Conservation (phyloP, 495 filamentous ascomycete genomes). For the Penicillium odoratum region DNA sequence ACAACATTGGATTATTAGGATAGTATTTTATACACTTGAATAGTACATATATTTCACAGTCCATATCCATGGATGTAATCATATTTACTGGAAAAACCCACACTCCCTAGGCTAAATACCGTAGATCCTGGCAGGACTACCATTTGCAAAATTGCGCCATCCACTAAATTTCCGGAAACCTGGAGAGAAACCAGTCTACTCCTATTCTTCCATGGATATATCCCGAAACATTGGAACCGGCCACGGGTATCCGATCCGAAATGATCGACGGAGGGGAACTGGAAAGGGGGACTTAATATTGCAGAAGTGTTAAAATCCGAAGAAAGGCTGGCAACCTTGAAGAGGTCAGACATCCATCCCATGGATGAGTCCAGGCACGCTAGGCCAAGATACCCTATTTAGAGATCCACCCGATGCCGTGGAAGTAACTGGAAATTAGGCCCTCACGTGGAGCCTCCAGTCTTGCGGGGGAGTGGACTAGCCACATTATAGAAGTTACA, state of each 20-base stretch:
- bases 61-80: background rate
- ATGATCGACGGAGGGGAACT: slow-evolving; percentile 15
- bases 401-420: slow-evolving; percentile 13
- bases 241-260: slow-evolving; percentile 7
- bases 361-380: slow-evolving; percentile 9
- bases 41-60: background rate
- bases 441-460: background rate
- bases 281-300: background rate
- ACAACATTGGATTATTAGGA: too few species aligned
- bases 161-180: background rate
- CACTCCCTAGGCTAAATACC: background rate
- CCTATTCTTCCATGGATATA: background rate
- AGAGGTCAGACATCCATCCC: background rate
- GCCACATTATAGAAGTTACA: background rate
- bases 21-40: background rate
- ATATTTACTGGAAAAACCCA: background rate
- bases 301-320: background rate
- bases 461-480: background rate
- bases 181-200: background rate
- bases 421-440: slow-evolving; percentile 8
- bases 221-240: background rate
- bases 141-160: background rate
- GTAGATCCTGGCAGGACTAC: background rate
- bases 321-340: background rate
- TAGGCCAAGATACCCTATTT: slow-evolving; percentile 14